Conservation (phyloP, 352 stramenopile genomes). For the Aphanomyces invadans region DNA sequence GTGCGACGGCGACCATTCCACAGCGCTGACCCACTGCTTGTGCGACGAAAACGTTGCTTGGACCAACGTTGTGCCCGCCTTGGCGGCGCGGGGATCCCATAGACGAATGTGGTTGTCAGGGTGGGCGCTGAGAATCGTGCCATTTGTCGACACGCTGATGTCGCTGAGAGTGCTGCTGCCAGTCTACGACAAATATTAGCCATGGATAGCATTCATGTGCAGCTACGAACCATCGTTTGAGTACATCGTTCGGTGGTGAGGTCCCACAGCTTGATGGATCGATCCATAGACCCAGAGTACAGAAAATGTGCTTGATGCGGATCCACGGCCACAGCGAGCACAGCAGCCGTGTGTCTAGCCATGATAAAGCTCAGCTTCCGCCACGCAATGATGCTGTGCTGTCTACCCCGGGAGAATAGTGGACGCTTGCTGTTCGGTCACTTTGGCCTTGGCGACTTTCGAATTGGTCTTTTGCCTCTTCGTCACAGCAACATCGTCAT, state of each 20-base stretch:
- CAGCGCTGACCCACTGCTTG: conserved; percentile 75
- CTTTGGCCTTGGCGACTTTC: not conserved
- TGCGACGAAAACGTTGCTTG: conserved; percentile 79
- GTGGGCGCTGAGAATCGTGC: conserved; percentile 67
- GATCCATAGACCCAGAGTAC: conserved; percentile 59
- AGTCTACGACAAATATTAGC: conserved; percentile 16
- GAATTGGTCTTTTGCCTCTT: conserved; percentile 55
- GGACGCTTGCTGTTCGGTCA: conserved; percentile 55
- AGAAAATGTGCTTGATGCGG: conserved; percentile 43
- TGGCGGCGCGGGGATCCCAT: conserved; percentile 67
- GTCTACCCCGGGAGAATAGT: conserved; percentile 62
- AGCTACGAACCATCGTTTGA: conserved; percentile 40
- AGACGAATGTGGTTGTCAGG: conserved; percentile 71
- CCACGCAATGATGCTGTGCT: too few relatives aligned
- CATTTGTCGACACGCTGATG: conserved; percentile 53
- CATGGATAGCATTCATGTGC: not conserved
- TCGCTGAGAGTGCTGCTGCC: conserved; percentile 69
- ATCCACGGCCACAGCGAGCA: conserved; percentile 67
- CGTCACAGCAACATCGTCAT: conserved; percentile 31
- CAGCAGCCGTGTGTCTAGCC: conserved; percentile 53
- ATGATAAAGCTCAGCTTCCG: too few relatives aligned
- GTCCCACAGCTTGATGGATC: conserved; percentile 72
- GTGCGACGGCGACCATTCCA: conserved; percentile 58
- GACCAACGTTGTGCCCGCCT: conserved; percentile 61
- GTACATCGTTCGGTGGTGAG: conserved; percentile 58